Conservation (phyloP, 2,329 filamentous ascomycete genomes). For the Plectosphaerella cucumerina region DNA sequence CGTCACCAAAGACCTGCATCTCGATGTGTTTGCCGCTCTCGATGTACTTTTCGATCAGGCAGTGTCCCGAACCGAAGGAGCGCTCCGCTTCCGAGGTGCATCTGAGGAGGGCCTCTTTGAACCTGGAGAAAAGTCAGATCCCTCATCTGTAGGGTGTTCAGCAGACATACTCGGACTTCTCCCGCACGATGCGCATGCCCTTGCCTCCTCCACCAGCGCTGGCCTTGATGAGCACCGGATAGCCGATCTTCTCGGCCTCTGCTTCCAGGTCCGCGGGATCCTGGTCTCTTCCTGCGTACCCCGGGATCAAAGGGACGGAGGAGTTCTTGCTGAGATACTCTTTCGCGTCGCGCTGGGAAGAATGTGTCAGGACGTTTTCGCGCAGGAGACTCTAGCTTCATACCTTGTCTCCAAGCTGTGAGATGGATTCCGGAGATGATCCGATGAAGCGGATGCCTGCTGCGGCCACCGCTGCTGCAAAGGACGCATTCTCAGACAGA, state of each 20-base stretch:
- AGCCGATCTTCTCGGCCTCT: constrained; percentile 11
- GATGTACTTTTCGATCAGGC: constrained; percentile 32
- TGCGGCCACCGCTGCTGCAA: constrained; percentile 45
- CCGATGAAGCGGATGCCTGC: constrained; percentile 56
- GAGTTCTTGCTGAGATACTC: background rate
- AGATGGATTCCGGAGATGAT: constrained; percentile 46
- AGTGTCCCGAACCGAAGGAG: constrained; percentile 29
- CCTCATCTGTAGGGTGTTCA: constrained; percentile 1
- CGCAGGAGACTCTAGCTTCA: background rate
- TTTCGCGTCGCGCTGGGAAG: background rate
- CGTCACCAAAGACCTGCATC: constrained; percentile 40
- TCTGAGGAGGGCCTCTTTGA: background rate
- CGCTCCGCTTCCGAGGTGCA: constrained; percentile 29
- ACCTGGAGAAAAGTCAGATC: background rate
- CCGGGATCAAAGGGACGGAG: background rate
- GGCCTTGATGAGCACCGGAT: constrained; percentile 38
- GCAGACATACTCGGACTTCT: constrained; percentile 13
- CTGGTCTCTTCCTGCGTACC: background rate
- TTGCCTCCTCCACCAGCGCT: constrained; percentile 37
- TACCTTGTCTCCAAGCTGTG: background rate
- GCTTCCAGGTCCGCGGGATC: background rate
- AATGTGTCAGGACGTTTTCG: background rate
- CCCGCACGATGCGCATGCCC: constrained; percentile 24
- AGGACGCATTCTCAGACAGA: constrained; percentile 57
- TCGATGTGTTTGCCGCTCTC: constrained; percentile 36